Evolutionary conservation across 2,329 filamentous ascomycete species (phyloP).

Genomic region (Cercospora sojina): DNA sequence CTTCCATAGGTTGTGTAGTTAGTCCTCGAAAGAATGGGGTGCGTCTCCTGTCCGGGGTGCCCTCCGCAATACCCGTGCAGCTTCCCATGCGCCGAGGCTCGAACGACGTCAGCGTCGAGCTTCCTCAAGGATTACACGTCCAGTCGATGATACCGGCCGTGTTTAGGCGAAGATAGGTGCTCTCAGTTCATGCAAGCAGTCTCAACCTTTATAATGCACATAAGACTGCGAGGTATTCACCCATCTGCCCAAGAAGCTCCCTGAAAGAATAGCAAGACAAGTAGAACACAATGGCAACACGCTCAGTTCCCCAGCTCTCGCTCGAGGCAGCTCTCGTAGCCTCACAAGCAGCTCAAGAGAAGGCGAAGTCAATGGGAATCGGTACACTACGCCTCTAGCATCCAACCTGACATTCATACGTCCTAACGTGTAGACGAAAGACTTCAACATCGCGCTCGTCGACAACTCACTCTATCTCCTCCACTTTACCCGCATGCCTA

Average conservation of each 20-base stretch:
- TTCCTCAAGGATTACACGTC: background rate
- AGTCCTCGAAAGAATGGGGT: background rate
- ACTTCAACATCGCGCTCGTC: slow-evolving; percentile 52
- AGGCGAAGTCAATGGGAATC: slow-evolving; percentile 40
- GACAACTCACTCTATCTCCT: slow-evolving; percentile 49
- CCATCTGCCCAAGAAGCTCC: background rate
- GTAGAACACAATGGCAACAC: slow-evolving; percentile 32
- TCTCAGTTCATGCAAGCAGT: background rate
- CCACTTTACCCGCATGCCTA: slow-evolving; percentile 51
- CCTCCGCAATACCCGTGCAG: slow-evolving; percentile 1
- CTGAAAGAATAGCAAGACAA: background rate
- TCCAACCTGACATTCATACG: background rate
- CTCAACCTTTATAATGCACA: background rate
- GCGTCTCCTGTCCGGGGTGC: background rate
- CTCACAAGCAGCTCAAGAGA: slow-evolving; percentile 38
- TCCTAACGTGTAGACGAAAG: slow-evolving; percentile 31
- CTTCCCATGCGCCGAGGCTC: background rate
- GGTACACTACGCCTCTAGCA: slow-evolving; percentile 27
- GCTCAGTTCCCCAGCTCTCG: slow-evolving; percentile 37
- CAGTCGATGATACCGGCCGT: background rate
- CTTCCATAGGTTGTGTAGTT: background rate
- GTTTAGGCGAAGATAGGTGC: slow-evolving; percentile 11
- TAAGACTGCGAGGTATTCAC: background rate
- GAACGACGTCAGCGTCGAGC: slow-evolving; percentile 7
- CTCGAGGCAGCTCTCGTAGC: slow-evolving; percentile 40